Percentiles rank a stretch among this genome's conserved stretches.
Conservation (phyloP, 164 flowering plant genomes). For the Magnolia kwangsiensis region DNA sequence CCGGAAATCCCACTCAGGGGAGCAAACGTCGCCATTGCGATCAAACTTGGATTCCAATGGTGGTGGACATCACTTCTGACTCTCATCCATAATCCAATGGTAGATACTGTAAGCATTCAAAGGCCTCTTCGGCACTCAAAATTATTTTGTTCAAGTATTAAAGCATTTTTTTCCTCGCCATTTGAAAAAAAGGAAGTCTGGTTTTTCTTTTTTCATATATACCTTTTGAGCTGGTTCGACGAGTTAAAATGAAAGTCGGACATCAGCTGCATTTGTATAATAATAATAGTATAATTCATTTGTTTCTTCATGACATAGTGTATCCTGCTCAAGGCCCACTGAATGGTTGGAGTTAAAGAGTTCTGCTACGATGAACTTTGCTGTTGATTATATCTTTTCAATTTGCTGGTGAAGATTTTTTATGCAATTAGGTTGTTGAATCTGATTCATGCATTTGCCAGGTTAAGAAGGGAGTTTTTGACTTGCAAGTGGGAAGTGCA, state of each 20-base stretch:
- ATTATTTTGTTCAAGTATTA: background rate
- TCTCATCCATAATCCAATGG: background rate
- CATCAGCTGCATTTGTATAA: background rate
- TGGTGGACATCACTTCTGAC: constrained; percentile 33
- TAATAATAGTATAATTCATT: too few species aligned
- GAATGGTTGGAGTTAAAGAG: background rate
- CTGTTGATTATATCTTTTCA: too few species aligned
- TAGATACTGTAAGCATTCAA: background rate
- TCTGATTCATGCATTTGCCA: too few species aligned
- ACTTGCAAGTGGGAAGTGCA: too few species aligned
- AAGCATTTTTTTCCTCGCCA: background rate
- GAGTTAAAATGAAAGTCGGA: background rate
- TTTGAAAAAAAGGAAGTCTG: background rate
- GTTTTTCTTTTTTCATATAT: background rate
- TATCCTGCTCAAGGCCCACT: background rate
- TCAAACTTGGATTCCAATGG: constrained; percentile 62
- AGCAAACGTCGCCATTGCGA: constrained; percentile 52
- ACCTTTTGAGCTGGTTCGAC: background rate
- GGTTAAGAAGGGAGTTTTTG: too few species aligned
- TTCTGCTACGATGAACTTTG: background rate
- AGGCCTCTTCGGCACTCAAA: background rate
- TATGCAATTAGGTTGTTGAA: too few species aligned
- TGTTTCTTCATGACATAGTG: background rate
- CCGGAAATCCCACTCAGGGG: constrained; percentile 86
- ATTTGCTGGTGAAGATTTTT: too few species aligned